Percentiles rank a stretch among this genome's conserved stretches.
Conservation (phyloP, 2,329 filamentous ascomycete genomes). For the Colletotrichum spaethianum region DNA sequence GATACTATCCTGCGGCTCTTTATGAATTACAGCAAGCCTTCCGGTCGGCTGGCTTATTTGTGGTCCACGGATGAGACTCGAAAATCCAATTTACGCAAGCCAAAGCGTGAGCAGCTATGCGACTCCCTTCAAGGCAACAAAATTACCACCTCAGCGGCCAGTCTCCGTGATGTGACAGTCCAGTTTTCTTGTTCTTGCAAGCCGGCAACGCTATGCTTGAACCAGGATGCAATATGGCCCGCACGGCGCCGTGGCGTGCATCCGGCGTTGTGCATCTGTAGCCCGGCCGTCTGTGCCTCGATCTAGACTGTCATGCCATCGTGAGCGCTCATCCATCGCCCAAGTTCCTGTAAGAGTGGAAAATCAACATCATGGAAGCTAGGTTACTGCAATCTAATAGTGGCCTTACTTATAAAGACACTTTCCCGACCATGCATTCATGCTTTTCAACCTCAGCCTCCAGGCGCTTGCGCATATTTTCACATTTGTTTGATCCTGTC, state of each 20-base stretch:
- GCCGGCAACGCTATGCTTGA: background rate
- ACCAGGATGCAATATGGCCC: background rate
- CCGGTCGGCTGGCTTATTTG: background rate
- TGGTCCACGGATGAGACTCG: background rate
- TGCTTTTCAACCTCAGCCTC: background rate
- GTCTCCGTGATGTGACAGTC: background rate
- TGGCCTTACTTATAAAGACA: background rate
- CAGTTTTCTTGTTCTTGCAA: background rate
- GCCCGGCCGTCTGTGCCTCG: background rate
- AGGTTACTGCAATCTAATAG: background rate
- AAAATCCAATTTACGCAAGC: too few relatives aligned
- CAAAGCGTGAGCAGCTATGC: background rate
- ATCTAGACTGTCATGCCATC: constrained; percentile 5
- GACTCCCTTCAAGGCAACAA: constrained; percentile 1
- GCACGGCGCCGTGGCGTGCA: constrained; percentile 6
- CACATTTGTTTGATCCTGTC: background rate
- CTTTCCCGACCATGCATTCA: background rate
- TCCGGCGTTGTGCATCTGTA: constrained; percentile 25
- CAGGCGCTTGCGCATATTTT: background rate
- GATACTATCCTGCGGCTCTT: background rate
- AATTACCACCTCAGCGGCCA: background rate
- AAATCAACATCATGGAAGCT: background rate
- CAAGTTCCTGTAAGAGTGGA: background rate
- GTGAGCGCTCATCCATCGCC: constrained; percentile 18
- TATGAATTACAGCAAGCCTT: background rate